These are phyloP conservation scores for Quercus dentata DNA, from an alignment of 306 rosid genomes.

Conservation along the genomic window DNA sequence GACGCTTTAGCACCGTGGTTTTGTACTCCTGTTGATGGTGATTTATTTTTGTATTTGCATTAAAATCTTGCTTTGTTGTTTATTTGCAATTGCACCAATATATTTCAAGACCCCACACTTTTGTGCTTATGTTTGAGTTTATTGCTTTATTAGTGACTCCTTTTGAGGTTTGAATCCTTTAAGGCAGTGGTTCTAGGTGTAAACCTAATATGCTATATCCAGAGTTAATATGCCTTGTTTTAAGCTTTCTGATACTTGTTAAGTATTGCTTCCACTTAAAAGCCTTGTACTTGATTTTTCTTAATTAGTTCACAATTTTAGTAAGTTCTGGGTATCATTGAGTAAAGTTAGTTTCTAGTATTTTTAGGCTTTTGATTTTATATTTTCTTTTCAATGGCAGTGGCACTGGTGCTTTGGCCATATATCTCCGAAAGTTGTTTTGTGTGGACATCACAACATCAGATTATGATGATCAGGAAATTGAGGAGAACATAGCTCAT, in stretches of 20 bases:
- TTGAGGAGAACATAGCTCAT: conserved; percentile 81
- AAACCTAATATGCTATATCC: background rate
- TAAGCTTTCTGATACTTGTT: background rate
- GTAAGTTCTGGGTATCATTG: background rate
- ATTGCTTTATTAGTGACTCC: background rate
- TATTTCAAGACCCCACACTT: background rate
- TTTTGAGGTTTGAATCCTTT: background rate
- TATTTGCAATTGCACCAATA: background rate
- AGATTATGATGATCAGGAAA: conserved; percentile 82
- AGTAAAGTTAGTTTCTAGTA: background rate
- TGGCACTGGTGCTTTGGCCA: conserved; percentile 97
- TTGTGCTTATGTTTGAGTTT: background rate
- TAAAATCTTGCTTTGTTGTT: background rate
- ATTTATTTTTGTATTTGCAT: background rate
- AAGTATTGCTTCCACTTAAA: background rate
- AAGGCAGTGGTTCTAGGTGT: background rate
- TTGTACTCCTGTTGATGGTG: background rate
- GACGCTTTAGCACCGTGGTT: background rate
- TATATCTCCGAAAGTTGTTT: conserved; percentile 58
- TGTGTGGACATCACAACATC: conserved; percentile 88
- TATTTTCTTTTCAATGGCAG: conserved; percentile 41
- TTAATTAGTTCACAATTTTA: background rate
- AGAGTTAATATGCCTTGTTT: background rate
- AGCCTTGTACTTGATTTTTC: background rate
- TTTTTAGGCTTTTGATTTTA: conserved; percentile 7